These are phyloP conservation scores for Collariella sp. DNA, from an alignment of 495 filamentous ascomycete species.

Conservation along the genomic window DNA sequence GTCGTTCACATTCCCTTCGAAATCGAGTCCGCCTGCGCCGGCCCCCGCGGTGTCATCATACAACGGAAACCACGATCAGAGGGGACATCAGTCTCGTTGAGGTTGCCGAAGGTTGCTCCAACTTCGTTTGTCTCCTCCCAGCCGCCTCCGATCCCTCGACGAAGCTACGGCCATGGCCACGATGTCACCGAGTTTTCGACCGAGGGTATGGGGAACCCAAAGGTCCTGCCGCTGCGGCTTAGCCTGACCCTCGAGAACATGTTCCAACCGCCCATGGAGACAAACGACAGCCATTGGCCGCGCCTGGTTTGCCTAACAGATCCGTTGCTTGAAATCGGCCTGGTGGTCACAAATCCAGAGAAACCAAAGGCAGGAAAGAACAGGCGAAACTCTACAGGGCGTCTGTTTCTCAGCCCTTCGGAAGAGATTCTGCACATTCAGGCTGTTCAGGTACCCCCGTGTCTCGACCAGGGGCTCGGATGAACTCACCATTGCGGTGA, in stretches of 20 bases:
- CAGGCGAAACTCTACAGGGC: constrained; percentile 11
- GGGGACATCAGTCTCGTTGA: constrained; percentile 36
- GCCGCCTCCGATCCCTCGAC: constrained; percentile 38
- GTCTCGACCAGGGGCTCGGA: constrained; percentile 9
- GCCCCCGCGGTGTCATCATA: constrained; percentile 72
- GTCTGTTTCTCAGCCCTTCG: constrained; percentile 48
- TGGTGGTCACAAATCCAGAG: constrained; percentile 56
- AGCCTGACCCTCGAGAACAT: constrained; percentile 40
- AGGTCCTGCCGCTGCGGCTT: constrained; percentile 37
- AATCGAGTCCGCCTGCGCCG: constrained; percentile 76
- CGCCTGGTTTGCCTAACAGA: constrained; percentile 78
- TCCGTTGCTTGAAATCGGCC: constrained; percentile 76
- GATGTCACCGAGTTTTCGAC: constrained; percentile 45
- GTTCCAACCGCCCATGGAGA: constrained; percentile 40
- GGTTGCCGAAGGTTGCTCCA: constrained; percentile 53
- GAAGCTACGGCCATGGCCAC: constrained; percentile 27
- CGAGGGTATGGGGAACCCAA: constrained; percentile 43
- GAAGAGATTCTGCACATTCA: constrained; percentile 77
- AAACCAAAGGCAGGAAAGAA: constrained; percentile 16
- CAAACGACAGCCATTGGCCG: constrained; percentile 55
- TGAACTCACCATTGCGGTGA: constrained; percentile 68
- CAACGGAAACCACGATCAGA: constrained; percentile 56
- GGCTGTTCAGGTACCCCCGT: constrained; percentile 19
- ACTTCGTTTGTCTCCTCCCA: constrained; percentile 73
- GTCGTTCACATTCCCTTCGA: constrained; percentile 91